Evolutionary conservation across 2,329 filamentous ascomycete species (phyloP), one percentile per base, ranked within the genome.

Genomic region (Aspergillus ruber): DNA sequence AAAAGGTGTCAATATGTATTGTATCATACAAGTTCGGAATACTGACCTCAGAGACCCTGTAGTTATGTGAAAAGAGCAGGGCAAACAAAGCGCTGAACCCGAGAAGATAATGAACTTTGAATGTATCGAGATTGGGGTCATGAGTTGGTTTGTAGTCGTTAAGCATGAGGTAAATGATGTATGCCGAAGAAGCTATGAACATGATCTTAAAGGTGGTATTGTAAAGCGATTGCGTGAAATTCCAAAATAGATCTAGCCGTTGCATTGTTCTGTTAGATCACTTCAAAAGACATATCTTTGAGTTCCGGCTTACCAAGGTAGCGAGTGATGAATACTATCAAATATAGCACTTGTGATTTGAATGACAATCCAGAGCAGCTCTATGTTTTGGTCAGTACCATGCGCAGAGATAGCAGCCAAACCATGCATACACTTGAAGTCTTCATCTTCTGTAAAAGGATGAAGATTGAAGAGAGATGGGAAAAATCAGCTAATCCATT

Each of bases 351-450:
- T 79, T 98, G 93, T 52, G 91, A 96, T 71, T 98, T 98, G 81
- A 98, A 97, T 13, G 93, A 98, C 71, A 98, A 91, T 60, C 93
- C 93, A 38, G 91, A 85, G 69, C 90, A 95, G 77, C 90, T 96
- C 91, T 96, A 46, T 27, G 38, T 51, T 21, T 33, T 17, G 0
- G 43, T 36, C 18, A 18, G 15, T 9, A 45, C 56, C 45, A 56
- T 51, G 41, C 47, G 33, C 21, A n/a, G 13, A 13, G 25, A 43
- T 10, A 20, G 20, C 12, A 44, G 23, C 3, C 44, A 13, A 23
- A 42, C 29, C 17, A 32, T 29, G 70, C 83, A 52, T 77, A 96
- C 91, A 67, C 88, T 95, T 41, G 93, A 84, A 66, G 86, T 83
- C 61, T 85, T 84, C 90, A 98, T 98, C 79, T 98, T 98, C 68